Evolutionary conservation across 257 asterid species (phyloP), one percentile per base, ranked within the genome.

Genomic region (Solanum chiquidenum): DNA sequence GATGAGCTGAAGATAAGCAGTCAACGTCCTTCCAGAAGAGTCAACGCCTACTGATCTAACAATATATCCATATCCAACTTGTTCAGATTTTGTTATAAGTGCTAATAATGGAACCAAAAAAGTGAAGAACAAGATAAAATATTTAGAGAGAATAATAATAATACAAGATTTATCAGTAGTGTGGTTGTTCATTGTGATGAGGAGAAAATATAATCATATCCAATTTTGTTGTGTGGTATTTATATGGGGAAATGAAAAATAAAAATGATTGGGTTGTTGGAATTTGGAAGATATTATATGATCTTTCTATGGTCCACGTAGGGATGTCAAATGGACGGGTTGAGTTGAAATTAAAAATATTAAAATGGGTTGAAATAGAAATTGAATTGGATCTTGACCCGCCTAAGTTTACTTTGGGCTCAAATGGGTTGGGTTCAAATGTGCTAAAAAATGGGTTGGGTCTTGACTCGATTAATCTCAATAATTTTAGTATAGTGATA

Each of bases 51-150:
- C 21, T 23, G 90, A 87, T 73, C 52, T 27, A 18, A 90, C 75
- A 29, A 12, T 49, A 75, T 90, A 90, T 1, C 92, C 92, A 72
- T 46, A 82, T 66, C 91, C 90, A 84, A 44, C 37, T 79, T 21
- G 66, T 79, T 79, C 84, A 27, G 84, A 52, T 42, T 44, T 79
- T 79, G 84, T 42, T 13, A 42, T 0, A 68, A 68, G 20, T 77
- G 60, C 29, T 74, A 37, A 21, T 5, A 33, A 33, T 18, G 49
- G 49, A 74, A 13, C 16, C 84, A 44, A 79, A 3, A 79, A 79
- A 79, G 5, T 79, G 40, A 42, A 79, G 62, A 42, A 79, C 25
- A 44, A 13, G 13, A 79, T 27, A 1, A 75, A 20, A 35, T 7
- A 74, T 21, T 74, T 76, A 14, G 34, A 27, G 0, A 40, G 2